These are phyloP conservation scores for Phytophthora agathidicida DNA, from an alignment of 352 stramenopile genomes.

Conservation along the genomic window DNA sequence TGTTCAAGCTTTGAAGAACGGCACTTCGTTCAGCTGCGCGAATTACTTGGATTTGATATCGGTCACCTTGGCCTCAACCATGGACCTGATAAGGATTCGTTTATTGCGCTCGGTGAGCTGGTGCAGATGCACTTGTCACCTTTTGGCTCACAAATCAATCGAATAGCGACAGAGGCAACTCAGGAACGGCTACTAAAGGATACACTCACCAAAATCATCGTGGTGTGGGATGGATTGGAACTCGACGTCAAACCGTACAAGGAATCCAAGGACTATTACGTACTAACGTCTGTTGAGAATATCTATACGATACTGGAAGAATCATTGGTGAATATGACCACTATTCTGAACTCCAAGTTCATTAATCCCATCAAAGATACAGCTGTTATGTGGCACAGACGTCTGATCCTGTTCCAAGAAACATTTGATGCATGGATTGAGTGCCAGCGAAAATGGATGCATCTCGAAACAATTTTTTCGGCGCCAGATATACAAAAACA, in stretches of 20 bases:
- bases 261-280: constrained; percentile 88
- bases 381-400: constrained; percentile 69
- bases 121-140: constrained; percentile 81
- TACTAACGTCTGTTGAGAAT: constrained; percentile 81
- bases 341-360: constrained; percentile 91
- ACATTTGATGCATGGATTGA: constrained; percentile 83
- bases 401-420: constrained; percentile 81
- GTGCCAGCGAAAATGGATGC: constrained; percentile 82
- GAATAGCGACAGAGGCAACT: constrained; percentile 84
- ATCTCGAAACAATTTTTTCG: constrained; percentile 85
- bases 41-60: constrained; percentile 84
- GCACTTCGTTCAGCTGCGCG: constrained; percentile 59
- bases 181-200: constrained; percentile 90
- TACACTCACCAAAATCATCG: constrained; percentile 88
- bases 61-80: constrained; percentile 28
- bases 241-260: constrained; percentile 93
- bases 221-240: constrained; percentile 81
- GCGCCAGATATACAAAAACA: constrained; percentile 86
- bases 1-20: constrained; percentile 70
- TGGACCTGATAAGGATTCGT: neutral
- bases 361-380: constrained; percentile 79
- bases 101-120: constrained; percentile 81
- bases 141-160: constrained; percentile 79
- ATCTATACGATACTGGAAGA: constrained; percentile 89
- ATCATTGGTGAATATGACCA: constrained; percentile 90